Conservation (phyloP, 2,329 filamentous ascomycete species). For the Sphaerostilbella broomeana region DNA sequence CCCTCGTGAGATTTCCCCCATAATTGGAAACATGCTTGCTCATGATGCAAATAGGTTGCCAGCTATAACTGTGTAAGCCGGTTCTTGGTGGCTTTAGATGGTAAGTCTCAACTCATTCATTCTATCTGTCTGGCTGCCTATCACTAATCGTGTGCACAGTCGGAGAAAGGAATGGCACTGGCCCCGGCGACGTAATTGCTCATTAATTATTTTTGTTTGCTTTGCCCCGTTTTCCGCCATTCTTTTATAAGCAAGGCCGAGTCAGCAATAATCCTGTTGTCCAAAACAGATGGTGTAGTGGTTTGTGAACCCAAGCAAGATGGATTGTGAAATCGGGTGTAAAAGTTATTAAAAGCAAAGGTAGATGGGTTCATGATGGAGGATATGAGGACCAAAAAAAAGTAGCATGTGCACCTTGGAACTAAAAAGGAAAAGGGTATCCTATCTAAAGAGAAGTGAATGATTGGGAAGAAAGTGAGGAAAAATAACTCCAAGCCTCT, state of each 20-base stretch:
- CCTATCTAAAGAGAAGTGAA: conserved; percentile 27
- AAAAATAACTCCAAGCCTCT: conserved; percentile 22
- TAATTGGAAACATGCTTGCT: background rate
- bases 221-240: no score
- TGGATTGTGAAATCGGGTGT: no score
- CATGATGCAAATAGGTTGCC: conserved; percentile 41
- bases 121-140: conserved; percentile 1
- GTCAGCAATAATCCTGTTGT: background rate
- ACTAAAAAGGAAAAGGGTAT: conserved; percentile 30
- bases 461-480: background rate
- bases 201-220: no score
- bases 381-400: no score
- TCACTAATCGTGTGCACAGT: conserved; percentile 33
- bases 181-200: conserved; percentile 34
- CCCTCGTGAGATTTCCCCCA: background rate
- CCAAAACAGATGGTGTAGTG: background rate
- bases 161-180: conserved; percentile 50
- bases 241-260: background rate
- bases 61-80: conserved; percentile 82
- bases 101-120: conserved; percentile 34
- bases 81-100: conserved; percentile 76
- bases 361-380: no score
- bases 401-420: conserved; percentile 5
- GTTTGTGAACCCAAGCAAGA: no score
- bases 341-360: background rate